Evolutionary conservation across 2,329 filamentous ascomycete genomes (phyloP), one percentile per base, ranked within the genome.

Genomic region (Biscogniauxia sp.): DNA sequence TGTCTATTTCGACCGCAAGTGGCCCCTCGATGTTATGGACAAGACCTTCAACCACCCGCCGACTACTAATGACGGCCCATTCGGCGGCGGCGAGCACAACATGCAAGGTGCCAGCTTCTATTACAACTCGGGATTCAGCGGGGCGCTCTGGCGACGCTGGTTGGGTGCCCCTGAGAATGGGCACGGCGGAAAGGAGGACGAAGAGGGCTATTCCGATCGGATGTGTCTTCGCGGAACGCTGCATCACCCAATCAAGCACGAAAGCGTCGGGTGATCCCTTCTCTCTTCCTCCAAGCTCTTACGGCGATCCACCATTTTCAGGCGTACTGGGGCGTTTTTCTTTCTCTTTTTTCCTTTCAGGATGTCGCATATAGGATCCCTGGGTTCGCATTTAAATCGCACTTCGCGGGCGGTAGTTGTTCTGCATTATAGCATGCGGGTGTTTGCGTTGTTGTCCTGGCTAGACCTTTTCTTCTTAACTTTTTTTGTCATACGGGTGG

Each of bases 81-180:
- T 84, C 66, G 83, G 81, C 50, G 84, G 87, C 66, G 79, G 85
- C 20, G 87, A 90, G 69, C 85, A 87, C 71, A 89, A 90, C 69
- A 89, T 89, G 74, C 78, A 79, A 58, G 86, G 87, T 5, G 84
- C 82, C 62, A 88, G 82, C 51, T 91, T 87, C 84, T 90, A 88
- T 71, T 90, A 88, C 71, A 84, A 86, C 50, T 81, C 83, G 0
- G 79, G 80, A 0, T 89, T 89, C 68, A 83, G 86, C 6, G 77
- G 82, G 19, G 83, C 82, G 32, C 69, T 91, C 59, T 90, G 87
- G 79, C 77, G 84, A 54, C 77, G 86, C 55, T 90, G 88, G 88
- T 72, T 89, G 20, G 72, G 72, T 19, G 66, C 65, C 17, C 45
- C 56, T 13, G 71, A 73, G 61, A 66, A 70, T 41, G 68, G 66